Percentiles rank a stretch among this genome's conserved stretches.
These are phyloP conservation scores for Saposhnikovia divaricata DNA, from an alignment of 129 eudicot genomes.

Conservation along the genomic window DNA sequence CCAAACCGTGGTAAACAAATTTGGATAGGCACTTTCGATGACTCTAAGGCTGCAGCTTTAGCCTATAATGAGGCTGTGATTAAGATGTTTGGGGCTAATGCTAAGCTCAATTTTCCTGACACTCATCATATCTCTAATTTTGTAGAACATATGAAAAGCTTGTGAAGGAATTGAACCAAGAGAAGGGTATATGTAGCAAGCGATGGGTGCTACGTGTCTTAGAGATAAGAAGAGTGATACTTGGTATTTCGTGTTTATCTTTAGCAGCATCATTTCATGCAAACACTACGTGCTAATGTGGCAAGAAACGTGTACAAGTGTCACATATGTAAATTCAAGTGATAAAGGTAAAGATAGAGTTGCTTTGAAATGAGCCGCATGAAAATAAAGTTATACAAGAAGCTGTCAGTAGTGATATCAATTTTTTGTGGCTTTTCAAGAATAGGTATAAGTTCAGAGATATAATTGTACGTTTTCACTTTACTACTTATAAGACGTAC, in stretches of 20 bases:
- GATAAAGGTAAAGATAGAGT: background rate
- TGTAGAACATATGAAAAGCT: background rate
- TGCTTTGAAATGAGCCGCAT: background rate
- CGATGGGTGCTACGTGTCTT: slow-evolving; percentile 18
- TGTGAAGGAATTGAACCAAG: background rate
- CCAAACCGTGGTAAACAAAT: too few relatives aligned
- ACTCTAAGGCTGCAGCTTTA: too few relatives aligned
- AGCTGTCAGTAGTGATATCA: background rate
- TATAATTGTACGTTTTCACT: background rate
- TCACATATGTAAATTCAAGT: background rate
- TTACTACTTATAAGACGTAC: background rate
- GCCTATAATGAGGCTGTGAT: too few relatives aligned
- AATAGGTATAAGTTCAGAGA: background rate
- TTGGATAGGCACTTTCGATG: too few relatives aligned
- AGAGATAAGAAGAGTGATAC: background rate
- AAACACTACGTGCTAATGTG: background rate
- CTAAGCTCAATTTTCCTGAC: slow-evolving; percentile 66
- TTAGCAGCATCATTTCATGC: background rate
- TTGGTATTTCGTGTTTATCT: slow-evolving; percentile 13
- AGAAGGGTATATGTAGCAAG: background rate
- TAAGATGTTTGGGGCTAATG: too few relatives aligned
- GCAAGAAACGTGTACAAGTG: background rate
- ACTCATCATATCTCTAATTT: background rate
- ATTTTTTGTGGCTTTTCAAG: background rate
- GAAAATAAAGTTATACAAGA: too few relatives aligned